A percentile compares a stretch with the other conserved stretches of the same genome.
These are phyloP conservation scores for Neurospora tetrasperma DNA, from an alignment of 495 filamentous ascomycete genomes.

Conservation along the genomic window DNA sequence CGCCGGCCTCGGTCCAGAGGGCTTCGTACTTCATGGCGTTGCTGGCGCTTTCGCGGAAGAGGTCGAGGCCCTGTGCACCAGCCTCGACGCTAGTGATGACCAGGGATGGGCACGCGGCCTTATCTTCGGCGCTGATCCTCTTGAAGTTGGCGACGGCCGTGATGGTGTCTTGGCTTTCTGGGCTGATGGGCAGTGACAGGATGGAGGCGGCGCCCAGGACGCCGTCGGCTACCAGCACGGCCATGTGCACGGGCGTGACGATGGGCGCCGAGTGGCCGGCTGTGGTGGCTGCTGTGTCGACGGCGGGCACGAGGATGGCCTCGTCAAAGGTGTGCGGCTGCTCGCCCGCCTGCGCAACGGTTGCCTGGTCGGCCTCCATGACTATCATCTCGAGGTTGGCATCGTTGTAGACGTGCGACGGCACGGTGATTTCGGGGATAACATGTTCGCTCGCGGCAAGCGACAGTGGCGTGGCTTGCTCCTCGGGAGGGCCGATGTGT, in stretches of 20 bases:
- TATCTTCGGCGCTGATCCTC: conserved; percentile 23
- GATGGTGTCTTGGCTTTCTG: conserved; percentile 24
- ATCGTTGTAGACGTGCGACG: conserved; percentile 55
- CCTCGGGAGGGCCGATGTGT: conserved; percentile 23
- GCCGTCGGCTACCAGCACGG: conserved; percentile 64
- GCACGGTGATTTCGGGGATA: conserved; percentile 44
- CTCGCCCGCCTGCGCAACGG: conserved; percentile 26
- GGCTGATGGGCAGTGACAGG: conserved; percentile 24
- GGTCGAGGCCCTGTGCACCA: conserved; percentile 48
- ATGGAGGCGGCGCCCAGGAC: conserved; percentile 34
- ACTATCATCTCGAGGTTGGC: conserved; percentile 72
- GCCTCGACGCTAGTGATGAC: conserved; percentile 26
- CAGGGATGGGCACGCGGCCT: conserved; percentile 23
- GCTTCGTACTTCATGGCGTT: conserved; percentile 63
- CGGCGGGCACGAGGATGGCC: conserved; percentile 59
- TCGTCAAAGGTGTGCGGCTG: conserved; percentile 33
- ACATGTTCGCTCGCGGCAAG: conserved; percentile 17
- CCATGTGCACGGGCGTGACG: conserved; percentile 77
- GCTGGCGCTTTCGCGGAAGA: conserved; percentile 55
- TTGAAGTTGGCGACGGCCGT: conserved; percentile 34
- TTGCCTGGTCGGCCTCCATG: conserved; percentile 40
- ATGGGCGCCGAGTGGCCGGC: conserved; percentile 52
- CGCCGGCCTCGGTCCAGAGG: conserved; percentile 59
- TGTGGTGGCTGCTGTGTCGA: conserved; percentile 54
- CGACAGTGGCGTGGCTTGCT: conserved; percentile 7